Evolutionary conservation across 768 basidiomycete genomes (phyloP), one percentile per base, ranked within the genome.

Genomic region (Tricholoma terreum): DNA sequence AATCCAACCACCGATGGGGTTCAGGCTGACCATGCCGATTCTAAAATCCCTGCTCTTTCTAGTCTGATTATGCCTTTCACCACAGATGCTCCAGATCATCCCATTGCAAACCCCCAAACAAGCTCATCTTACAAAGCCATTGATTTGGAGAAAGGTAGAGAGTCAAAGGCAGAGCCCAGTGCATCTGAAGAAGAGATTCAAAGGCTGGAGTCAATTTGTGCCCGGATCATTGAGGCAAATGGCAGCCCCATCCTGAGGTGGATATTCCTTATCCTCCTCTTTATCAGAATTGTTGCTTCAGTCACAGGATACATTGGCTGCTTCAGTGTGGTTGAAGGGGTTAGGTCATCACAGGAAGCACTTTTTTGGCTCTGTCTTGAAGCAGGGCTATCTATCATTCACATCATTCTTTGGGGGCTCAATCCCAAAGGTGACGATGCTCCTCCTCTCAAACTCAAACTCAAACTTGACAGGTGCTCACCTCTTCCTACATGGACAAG

Each of bases 281-380:
- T 57, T 1, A 4, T 60, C 19, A 51, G 61, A 0, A 30, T 54
- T 12, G 15, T 34, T 27, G 45, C 45, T n/a, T 38, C 59, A 0
- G 34, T 62, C 9, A 38, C 48, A n/a, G 63, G 63, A 27, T 65
- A 65, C 30, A 49, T 64, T 19, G 58, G 61, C 14, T 64, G 56
- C 48, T 64, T 62, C 51, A 61, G 58, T 21, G 55, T 62, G 6
- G 61, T 61, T 9, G 52, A 56, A 17, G 49, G 48, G 12, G 46
- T 45, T 19, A 11, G 36, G 10, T 27, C 35, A 17, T 49, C 45
- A 6, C 21, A 9, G 2, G 60, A 52, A 2, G 57, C 62, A 7
- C 21, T 55, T 2, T 35, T 57, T 11, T 65, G 63, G 63, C 55
- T 65, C 9, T 10, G 40, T n/a, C 12, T 59, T 3, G 61, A 65